Percentiles rank a stretch among this genome's conserved stretches.
Evolutionary conservation across 2,329 filamentous ascomycete species (phyloP).

Genomic region (Ceratocystis cacaofunesta): DNA sequence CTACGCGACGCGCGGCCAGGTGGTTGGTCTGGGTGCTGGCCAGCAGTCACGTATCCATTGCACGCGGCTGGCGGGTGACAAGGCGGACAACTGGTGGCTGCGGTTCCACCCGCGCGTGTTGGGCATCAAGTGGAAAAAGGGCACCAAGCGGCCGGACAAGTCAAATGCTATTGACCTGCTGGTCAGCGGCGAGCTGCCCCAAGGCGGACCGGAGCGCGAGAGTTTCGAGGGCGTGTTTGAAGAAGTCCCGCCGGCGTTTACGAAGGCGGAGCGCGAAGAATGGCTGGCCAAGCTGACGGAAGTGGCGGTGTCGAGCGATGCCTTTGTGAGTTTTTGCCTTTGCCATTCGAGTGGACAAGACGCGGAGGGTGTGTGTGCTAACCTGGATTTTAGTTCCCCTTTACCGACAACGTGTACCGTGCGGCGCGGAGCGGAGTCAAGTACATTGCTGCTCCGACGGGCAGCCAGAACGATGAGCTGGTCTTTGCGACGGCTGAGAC

Average conservation of each 20-base stretch:
- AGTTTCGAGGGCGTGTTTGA: constrained; percentile 85
- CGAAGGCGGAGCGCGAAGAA: constrained; percentile 64
- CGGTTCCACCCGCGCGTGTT: constrained; percentile 87
- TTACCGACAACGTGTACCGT: constrained; percentile 94
- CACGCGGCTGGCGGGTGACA: constrained; percentile 91
- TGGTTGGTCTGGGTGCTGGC: constrained; percentile 85
- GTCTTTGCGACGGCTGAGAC: constrained; percentile 86
- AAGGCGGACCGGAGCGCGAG: constrained; percentile 66
- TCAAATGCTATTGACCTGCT: constrained; percentile 95
- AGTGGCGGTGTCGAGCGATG: constrained; percentile 83
- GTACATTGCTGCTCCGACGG: constrained; percentile 86
- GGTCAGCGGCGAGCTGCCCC: constrained; percentile 78
- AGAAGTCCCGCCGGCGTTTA: constrained; percentile 70
- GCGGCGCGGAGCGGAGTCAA: constrained; percentile 78
- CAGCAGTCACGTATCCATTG: constrained; percentile 98
- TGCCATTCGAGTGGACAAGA: not conserved
- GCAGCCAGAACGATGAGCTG: constrained; percentile 69
- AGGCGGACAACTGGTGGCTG: constrained; percentile 99
- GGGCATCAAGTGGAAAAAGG: constrained; percentile 89
- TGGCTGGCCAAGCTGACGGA: constrained; percentile 73
- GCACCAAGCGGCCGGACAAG: constrained; percentile 91
- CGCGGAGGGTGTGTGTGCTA: constrained; percentile 17
- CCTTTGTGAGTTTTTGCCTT: constrained; percentile 56
- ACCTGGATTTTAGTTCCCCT: constrained; percentile 58
- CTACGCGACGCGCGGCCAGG: constrained; percentile 86